These are phyloP conservation scores for Xylaria sp. DNA, from an alignment of 2,329 filamentous ascomycete species.

Conservation along the genomic window DNA sequence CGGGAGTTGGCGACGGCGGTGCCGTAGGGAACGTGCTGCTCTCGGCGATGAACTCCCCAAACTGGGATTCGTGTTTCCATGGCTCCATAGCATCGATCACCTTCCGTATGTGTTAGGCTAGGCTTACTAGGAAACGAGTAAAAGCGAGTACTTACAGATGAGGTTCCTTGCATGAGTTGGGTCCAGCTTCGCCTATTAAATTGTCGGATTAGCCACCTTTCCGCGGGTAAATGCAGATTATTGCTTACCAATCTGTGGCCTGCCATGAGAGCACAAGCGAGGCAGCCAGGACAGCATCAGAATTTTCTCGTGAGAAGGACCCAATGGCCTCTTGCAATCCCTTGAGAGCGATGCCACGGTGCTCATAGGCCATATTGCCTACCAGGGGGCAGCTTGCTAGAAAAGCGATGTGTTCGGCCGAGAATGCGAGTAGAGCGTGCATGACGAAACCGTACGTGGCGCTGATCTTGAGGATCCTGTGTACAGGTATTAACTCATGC, in stretches of 20 bases:
- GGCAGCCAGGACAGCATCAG: constrained; percentile 87
- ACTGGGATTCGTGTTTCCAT: constrained; percentile 89
- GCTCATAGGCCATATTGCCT: constrained; percentile 85
- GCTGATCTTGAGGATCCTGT: constrained; percentile 79
- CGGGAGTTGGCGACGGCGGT: constrained; percentile 63
- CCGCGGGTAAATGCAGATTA: constrained; percentile 38
- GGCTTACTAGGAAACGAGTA: neutral
- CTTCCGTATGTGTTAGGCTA: constrained; percentile 47
- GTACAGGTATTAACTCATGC: constrained; percentile 34
- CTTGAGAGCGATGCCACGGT: constrained; percentile 82
- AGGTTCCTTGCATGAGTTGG: constrained; percentile 88
- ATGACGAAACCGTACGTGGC: constrained; percentile 86
- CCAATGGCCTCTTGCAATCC: constrained; percentile 87
- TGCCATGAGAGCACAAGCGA: constrained; percentile 95
- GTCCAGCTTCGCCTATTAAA: constrained; percentile 81
- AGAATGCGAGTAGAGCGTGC: constrained; percentile 89
- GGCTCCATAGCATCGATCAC: constrained; percentile 89
- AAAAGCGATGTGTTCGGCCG: constrained; percentile 92
- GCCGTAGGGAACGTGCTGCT: constrained; percentile 74
- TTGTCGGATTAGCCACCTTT: constrained; percentile 40
- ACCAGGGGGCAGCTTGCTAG: constrained; percentile 84
- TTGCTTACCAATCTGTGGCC: constrained; percentile 85
- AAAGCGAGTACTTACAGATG: constrained; percentile 65
- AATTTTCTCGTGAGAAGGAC: constrained; percentile 81
- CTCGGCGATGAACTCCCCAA: constrained; percentile 79